These are phyloP conservation scores for Candida piceae DNA, from an alignment of 805 yeast species.

Conservation along the genomic window DNA sequence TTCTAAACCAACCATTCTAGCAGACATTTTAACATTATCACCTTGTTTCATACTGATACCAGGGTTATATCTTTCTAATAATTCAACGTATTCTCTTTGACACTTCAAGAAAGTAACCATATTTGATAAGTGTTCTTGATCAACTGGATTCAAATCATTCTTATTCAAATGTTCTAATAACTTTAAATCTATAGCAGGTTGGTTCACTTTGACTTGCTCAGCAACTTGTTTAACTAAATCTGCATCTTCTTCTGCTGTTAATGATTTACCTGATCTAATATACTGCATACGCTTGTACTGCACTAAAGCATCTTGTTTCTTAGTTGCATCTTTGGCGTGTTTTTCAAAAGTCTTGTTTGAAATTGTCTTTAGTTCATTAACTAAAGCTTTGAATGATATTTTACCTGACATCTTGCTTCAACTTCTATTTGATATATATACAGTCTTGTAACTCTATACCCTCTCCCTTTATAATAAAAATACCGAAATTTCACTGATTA, in stretches of 20 bases:
- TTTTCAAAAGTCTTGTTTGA: conserved; percentile 32
- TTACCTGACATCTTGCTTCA: conserved; percentile 23
- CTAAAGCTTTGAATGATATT: conserved; percentile 25
- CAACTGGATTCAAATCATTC: conserved; percentile 5
- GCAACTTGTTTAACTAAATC: conserved; percentile 34
- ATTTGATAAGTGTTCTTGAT: conserved; percentile 46
- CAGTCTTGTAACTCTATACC: no score
- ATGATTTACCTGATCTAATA: conserved; percentile 33
- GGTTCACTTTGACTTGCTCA: conserved; percentile 22
- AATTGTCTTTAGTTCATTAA: conserved; percentile 36
- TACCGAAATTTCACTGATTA: no score
- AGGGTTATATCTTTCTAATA: conserved; percentile 83
- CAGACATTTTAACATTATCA: conserved; percentile 76
- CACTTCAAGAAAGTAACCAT: conserved; percentile 57
- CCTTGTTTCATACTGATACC: conserved; percentile 72
- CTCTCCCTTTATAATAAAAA: no score
- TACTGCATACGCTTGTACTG: conserved; percentile 45
- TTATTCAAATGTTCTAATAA: conserved; percentile 22
- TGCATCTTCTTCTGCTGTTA: conserved; percentile 29
- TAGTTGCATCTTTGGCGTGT: conserved; percentile 36
- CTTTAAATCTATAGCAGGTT: conserved; percentile 23
- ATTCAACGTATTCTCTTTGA: conserved; percentile 73
- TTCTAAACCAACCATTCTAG: conserved; percentile 82
- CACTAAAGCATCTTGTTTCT: conserved; percentile 41
- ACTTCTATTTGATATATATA: no score